These are phyloP conservation scores for Trichoderma sp. DNA, from an alignment of 2,329 filamentous ascomycete genomes.

Conservation along the genomic window DNA sequence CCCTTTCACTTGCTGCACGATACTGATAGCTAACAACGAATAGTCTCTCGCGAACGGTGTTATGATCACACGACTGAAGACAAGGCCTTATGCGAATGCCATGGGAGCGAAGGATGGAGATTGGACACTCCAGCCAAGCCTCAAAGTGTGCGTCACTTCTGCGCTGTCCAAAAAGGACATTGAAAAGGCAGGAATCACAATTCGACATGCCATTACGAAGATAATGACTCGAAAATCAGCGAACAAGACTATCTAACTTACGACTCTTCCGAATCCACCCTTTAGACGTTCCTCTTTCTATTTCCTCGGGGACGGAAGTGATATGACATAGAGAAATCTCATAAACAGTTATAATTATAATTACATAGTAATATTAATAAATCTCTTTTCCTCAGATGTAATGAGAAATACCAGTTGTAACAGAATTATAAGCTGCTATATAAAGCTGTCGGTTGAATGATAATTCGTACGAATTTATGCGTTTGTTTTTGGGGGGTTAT, in stretches of 20 bases:
- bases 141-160: conserved; percentile 88
- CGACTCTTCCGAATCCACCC: background rate
- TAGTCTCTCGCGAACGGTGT: conserved; percentile 84
- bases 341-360: background rate
- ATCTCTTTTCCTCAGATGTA: background rate
- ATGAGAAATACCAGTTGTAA: background rate
- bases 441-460: background rate
- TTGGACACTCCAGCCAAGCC: conserved; percentile 71
- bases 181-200: conserved; percentile 85
- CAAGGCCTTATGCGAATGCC: conserved; percentile 62
- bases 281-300: background rate
- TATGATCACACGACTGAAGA: conserved; percentile 83
- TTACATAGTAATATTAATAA: background rate
- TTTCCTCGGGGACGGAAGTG: background rate
- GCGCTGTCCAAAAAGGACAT: conserved; percentile 91
- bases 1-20: background rate
- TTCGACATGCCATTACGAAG: conserved; percentile 92
- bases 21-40: background rate
- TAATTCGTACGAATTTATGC: background rate
- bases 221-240: conserved; percentile 69
- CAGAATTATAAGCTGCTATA: background rate
- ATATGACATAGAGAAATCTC: background rate
- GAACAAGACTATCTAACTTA: conserved; percentile 30
- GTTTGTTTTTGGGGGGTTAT: background rate
- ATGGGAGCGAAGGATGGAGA: conserved; percentile 66